Conservation (phyloP, 1,284 basidiomycete species). For the Melampsora occidentalis region DNA sequence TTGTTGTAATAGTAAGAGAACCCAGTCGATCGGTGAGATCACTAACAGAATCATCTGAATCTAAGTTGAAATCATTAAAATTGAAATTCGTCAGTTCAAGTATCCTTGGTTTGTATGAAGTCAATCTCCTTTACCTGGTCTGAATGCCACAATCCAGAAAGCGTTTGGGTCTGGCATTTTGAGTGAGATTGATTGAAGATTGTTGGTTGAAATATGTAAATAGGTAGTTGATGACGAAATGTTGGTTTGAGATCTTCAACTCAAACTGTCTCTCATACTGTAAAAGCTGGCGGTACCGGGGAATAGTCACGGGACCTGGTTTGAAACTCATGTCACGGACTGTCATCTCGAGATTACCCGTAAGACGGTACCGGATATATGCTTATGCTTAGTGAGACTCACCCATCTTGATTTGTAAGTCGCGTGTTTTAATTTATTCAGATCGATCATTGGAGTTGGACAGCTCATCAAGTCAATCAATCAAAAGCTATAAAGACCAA, state of each 20-base stretch:
- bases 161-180: constrained; percentile 41
- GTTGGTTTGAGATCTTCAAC: too few species aligned
- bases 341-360: neutral
- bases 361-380: too few species aligned
- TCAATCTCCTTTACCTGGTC: constrained; percentile 25
- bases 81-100: neutral
- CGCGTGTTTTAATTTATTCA: too few species aligned
- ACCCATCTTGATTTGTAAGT: too few species aligned
- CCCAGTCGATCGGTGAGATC: constrained; percentile 36
- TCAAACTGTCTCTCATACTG: too few species aligned
- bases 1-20: constrained; percentile 11
- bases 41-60: constrained; percentile 35
- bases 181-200: neutral
- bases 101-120: neutral
- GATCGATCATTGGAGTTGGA: too few species aligned
- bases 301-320: too few species aligned
- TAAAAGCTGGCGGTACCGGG: too few species aligned
- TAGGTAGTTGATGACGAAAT: too few species aligned
- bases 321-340: neutral
- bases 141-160: constrained; percentile 43
- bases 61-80: neutral
- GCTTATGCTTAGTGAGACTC: too few species aligned
- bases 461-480: too few species aligned
- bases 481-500: too few species aligned
- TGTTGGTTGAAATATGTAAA: neutral